phyloP scores from a whole-genome alignment of 345 rosid species.

The Eutrema japonicum region DNA sequence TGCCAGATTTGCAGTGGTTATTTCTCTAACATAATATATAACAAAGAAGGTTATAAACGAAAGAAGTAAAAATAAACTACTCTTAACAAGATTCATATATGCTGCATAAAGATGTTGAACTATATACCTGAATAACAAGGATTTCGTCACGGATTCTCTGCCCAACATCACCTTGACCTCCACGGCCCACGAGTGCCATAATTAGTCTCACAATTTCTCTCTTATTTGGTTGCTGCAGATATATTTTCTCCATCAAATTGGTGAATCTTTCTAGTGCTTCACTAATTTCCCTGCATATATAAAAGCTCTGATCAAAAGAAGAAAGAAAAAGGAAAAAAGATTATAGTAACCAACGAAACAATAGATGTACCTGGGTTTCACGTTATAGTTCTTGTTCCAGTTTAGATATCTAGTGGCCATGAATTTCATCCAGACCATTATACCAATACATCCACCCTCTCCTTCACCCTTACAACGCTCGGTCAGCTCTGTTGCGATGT shows the following conservation, averaged over 20 bases:
- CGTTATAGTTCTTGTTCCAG: constrained; percentile 98
- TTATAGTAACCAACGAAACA: neutral
- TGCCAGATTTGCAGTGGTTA: constrained; percentile 89
- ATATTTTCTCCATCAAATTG: constrained; percentile 69
- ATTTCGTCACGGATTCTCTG: constrained; percentile 98
- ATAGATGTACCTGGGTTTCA: constrained; percentile 83
- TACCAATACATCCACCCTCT: constrained; percentile 74
- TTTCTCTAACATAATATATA: constrained; percentile 60
- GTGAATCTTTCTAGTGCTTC: constrained; percentile 93
- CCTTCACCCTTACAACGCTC: constrained; percentile 62
- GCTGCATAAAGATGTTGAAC: constrained; percentile 13
- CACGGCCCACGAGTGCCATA: constrained; percentile 94
- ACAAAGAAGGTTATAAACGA: neutral
- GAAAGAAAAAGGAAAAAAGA: constrained; percentile 2
- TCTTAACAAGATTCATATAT: neutral
- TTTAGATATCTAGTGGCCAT: constrained; percentile 98
- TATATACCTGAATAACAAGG: constrained; percentile 85
- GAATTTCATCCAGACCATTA: constrained; percentile 98
- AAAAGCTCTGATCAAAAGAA: constrained; percentile 7
- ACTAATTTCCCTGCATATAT: constrained; percentile 79
- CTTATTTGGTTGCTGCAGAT: constrained; percentile 54
- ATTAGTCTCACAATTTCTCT: constrained; percentile 79
- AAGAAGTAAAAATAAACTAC: neutral
- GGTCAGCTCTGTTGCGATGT: constrained; percentile 46
- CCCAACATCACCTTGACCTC: constrained; percentile 99